Conservation (phyloP, 495 filamentous ascomycete genomes). For the Aspergillus egyptiacus region DNA sequence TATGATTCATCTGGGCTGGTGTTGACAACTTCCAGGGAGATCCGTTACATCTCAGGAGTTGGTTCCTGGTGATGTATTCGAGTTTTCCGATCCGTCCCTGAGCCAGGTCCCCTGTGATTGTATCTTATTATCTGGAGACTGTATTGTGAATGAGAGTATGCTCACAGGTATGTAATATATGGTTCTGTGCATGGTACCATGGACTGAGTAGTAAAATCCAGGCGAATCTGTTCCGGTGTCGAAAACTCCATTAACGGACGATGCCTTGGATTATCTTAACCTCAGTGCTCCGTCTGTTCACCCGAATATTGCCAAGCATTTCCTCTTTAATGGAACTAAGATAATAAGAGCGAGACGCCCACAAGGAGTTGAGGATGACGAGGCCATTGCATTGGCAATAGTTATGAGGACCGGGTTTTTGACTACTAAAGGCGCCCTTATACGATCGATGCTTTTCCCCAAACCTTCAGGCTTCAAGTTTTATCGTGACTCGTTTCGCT, state of each 20-base stretch:
- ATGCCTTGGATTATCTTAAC: constrained; percentile 66
- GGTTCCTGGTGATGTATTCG: constrained; percentile 94
- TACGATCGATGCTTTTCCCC: constrained; percentile 97
- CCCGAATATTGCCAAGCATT: constrained; percentile 74
- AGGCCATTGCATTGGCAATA: constrained; percentile 86
- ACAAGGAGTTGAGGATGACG: constrained; percentile 76
- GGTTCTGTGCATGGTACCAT: background rate
- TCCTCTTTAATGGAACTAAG: constrained; percentile 92
- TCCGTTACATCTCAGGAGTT: constrained; percentile 80
- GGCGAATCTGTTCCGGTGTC: constrained; percentile 97
- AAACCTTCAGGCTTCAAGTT: constrained; percentile 98
- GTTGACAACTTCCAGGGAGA: constrained; percentile 54
- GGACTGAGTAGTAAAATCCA: constrained; percentile 26
- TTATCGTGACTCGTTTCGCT: constrained; percentile 94
- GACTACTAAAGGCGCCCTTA: constrained; percentile 92
- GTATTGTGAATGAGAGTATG: constrained; percentile 99
- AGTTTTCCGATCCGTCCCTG: constrained; percentile 92
- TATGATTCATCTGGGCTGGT: background rate
- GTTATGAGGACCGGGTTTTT: constrained; percentile 92
- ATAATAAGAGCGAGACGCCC: constrained; percentile 86
- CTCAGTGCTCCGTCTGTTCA: constrained; percentile 71
- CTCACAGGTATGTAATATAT: constrained; percentile 60
- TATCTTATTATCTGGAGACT: constrained; percentile 85
- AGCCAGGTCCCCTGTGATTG: constrained; percentile 93
- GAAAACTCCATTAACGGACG: constrained; percentile 80